Evolutionary conservation across 345 rosid genomes (phyloP).

Genomic region (Geranium rotundifolium): DNA sequence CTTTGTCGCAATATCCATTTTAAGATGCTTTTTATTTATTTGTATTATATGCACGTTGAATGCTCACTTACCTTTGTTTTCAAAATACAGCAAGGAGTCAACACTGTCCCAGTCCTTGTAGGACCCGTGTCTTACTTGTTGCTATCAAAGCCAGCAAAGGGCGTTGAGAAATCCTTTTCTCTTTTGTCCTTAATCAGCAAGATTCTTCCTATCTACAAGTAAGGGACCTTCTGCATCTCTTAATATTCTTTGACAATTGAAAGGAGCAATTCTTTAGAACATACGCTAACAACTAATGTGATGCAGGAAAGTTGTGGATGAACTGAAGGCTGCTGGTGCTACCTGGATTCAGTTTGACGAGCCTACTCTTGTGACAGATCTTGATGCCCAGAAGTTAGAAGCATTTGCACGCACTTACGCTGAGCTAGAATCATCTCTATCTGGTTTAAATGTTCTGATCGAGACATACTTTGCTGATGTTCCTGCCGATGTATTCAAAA

Average conservation of each 20-base stretch:
- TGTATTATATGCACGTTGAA: background rate
- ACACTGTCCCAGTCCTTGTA: conserved; percentile 80
- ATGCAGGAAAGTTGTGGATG: conserved; percentile 70
- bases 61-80: conserved; percentile 8
- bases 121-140: conserved; percentile 95
- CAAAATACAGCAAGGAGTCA: conserved; percentile 65
- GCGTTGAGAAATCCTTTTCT: conserved; percentile 70
- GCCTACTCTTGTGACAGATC: conserved; percentile 86
- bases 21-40: no score
- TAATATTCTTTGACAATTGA: no score
- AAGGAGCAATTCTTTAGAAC: no score
- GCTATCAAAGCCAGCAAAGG: conserved; percentile 89
- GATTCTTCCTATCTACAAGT: conserved; percentile 88
- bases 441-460: conserved; percentile 70
- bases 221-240: conserved; percentile 12
- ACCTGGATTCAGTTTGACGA: conserved; percentile 93
- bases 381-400: conserved; percentile 66
- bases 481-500: conserved; percentile 69
- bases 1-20: no score
- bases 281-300: no score
- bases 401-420: conserved; percentile 75
- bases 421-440: conserved; percentile 63
- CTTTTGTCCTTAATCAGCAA: conserved; percentile 82
- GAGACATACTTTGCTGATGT: conserved; percentile 96
- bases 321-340: conserved; percentile 96